Base-by-base conservation (phyloP, 495 filamentous ascomycete species). In the Tuber calosporum region DNA sequence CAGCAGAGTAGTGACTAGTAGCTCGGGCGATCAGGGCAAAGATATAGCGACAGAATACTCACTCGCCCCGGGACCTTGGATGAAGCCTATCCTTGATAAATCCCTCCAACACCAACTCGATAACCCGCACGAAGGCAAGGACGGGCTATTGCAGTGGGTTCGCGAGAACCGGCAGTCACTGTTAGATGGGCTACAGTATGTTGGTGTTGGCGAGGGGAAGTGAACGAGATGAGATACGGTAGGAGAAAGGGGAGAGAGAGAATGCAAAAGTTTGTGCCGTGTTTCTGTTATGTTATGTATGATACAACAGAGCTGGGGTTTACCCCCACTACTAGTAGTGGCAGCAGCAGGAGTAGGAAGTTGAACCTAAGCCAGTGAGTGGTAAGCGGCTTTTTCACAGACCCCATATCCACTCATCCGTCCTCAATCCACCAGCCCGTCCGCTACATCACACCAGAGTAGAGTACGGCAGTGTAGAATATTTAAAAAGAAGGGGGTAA, bases 101-200 rank as follows among this genome's bases (percentile, higher is more conserved):
- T 88, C 89, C 40, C 86, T 95, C 81, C 87, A 88, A 72, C 97
- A 93, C 92, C 96, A 98, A 84, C 84, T 98, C 39, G 84, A 90
- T 41, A 88, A 97, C 81, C 92, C 93, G 4, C 87, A 87, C 3
- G 86, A 84, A 34, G 92, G 86, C 7, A 84, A 96, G 73, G 88
- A 92, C 74, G 88, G 90, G 79, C 86, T 95, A 26, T 73, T 81
- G 58, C 81, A 80, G 58, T 86, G 84, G 80, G 84, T 84, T 75
- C 81, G 82, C 67, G 89, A 92, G 81, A 82, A 92, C 70, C 85
- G 85, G 53, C 85, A 73, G 70, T 58, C 6, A 15, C 19, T 48
- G 22, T 68, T 22, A 38, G 76, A 69, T 40, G 36, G 41, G 4
- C 26, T 75, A 37, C 2, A 68, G 37, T 48, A 34, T 26, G 26